These are phyloP conservation scores for Diaporthe vexans DNA, from an alignment of 2,329 filamentous ascomycete species.

Conservation along the genomic window DNA sequence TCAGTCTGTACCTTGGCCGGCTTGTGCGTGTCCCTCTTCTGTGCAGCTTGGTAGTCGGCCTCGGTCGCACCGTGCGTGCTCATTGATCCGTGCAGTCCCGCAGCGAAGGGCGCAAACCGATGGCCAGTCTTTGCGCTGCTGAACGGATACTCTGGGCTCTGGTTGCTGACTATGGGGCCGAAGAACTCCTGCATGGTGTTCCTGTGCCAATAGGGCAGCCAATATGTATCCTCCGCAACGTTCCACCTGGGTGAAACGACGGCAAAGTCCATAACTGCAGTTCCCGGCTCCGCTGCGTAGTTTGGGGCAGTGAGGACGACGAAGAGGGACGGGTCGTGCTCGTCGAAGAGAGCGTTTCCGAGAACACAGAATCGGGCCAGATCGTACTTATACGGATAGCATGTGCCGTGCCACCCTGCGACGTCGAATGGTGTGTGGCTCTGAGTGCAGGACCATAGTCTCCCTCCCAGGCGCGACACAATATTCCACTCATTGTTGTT, in stretches of 20 bases:
- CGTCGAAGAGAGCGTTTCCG: conserved; percentile 73
- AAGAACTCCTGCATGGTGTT: conserved; percentile 65
- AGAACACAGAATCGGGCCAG: conserved; percentile 74
- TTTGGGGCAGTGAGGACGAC: conserved; percentile 68
- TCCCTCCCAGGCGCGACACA: conserved; percentile 69
- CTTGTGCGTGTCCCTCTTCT: conserved; percentile 52
- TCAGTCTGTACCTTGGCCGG: conserved; percentile 1
- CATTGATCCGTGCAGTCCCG: conserved; percentile 69
- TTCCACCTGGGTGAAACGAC: conserved; percentile 72
- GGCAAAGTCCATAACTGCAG: conserved; percentile 69
- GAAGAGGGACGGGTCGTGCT: conserved; percentile 76
- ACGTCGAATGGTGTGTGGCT: conserved; percentile 75
- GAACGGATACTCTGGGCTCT: conserved; percentile 53
- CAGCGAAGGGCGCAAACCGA: conserved; percentile 58
- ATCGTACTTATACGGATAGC: conserved; percentile 77
- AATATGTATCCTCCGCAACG: conserved; percentile 69
- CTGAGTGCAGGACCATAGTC: conserved; percentile 70
- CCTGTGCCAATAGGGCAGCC: conserved; percentile 70
- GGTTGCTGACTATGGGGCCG: conserved; percentile 58
- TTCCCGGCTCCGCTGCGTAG: conserved; percentile 59
- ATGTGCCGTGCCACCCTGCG: conserved; percentile 77
- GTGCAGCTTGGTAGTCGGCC: conserved; percentile 59
- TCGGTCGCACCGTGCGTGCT: conserved; percentile 66
- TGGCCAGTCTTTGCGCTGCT: conserved; percentile 54
- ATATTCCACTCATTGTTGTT: conserved; percentile 55